Conservation (phyloP, 441 rosid genomes). For the Eruca vesicaria region DNA sequence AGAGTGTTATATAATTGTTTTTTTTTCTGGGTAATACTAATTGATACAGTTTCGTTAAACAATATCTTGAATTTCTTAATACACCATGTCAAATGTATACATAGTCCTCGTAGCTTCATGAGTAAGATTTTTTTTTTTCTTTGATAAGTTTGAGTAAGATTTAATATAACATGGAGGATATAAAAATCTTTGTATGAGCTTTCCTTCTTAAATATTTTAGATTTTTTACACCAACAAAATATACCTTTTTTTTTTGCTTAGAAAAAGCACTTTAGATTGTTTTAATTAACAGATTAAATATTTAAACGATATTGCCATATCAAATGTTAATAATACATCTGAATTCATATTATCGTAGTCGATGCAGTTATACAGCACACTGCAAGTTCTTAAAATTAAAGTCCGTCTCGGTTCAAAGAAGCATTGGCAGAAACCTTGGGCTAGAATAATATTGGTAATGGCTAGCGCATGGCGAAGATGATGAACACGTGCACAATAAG, state of each 20-base stretch:
- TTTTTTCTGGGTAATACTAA: no score
- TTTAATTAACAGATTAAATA: background rate
- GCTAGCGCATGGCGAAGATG: constrained; percentile 15
- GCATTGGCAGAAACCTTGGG: background rate
- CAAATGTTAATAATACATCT: background rate
- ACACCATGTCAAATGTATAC: no score
- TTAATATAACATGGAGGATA: no score
- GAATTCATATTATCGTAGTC: background rate
- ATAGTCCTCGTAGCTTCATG: no score
- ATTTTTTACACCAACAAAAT: no score
- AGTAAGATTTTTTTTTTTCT: no score
- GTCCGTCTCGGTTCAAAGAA: background rate
- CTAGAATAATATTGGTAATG: background rate
- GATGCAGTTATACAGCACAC: background rate
- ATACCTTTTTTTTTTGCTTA: no score
- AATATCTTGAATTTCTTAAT: no score
- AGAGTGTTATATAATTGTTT: no score
- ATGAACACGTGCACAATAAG: constrained; percentile 15
- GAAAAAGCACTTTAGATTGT: no score
- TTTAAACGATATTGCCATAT: background rate
- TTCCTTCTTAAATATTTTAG: background rate
- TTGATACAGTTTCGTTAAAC: no score
- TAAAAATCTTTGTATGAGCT: background rate
- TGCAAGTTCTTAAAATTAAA: background rate
- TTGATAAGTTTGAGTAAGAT: no score